phyloP scores from a whole-genome alignment of 176 grass and related monocot species.

The Pharus latifolius region DNA sequence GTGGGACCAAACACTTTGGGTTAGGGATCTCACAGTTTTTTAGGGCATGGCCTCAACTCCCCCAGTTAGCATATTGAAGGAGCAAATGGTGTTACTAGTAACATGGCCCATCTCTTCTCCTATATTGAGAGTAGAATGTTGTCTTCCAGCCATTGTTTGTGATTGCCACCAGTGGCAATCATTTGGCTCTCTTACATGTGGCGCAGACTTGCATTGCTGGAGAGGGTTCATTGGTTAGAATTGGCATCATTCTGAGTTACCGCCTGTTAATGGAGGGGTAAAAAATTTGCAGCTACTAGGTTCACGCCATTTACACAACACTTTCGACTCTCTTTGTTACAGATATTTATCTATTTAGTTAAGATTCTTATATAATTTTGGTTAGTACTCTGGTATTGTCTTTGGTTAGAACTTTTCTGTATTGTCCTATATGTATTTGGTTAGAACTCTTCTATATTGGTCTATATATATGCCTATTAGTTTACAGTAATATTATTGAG shows the following conservation, averaged over 20 bases:
- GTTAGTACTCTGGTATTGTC: too few relatives aligned
- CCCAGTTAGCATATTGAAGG: background rate
- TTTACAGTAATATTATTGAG: too few relatives aligned
- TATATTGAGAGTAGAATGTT: background rate
- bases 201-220: background rate
- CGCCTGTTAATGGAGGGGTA: background rate
- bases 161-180: background rate
- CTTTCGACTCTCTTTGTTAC: background rate
- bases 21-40: too few relatives aligned
- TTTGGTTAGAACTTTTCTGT: too few relatives aligned
- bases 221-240: background rate
- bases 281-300: background rate
- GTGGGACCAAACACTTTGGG: too few relatives aligned
- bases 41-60: background rate
- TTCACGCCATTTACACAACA: background rate
- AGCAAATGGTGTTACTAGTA: background rate
- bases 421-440: too few relatives aligned
- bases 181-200: background rate
- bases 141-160: background rate
- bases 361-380: too few relatives aligned
- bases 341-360: too few relatives aligned
- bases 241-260: background rate
- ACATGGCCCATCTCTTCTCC: background rate
- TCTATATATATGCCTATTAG: too few relatives aligned
- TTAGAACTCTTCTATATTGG: too few relatives aligned